These are phyloP conservation scores for Fusarium sp. DNA, from an alignment of 2,329 filamentous ascomycete species.

Conservation along the genomic window DNA sequence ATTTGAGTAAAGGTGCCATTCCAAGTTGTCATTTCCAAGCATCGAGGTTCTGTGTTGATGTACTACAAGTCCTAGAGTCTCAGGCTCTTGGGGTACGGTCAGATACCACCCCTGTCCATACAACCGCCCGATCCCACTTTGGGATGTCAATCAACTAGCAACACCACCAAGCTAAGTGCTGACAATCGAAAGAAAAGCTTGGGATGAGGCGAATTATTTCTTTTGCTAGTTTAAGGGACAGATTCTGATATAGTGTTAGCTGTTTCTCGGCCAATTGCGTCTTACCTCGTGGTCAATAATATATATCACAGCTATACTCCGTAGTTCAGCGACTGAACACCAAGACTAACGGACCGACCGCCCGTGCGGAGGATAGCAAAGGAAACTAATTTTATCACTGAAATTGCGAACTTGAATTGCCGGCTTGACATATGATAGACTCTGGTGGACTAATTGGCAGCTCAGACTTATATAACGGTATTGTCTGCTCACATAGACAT, in stretches of 20 bases:
- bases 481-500: constrained; percentile 1
- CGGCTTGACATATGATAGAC: not conserved
- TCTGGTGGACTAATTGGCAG: not conserved
- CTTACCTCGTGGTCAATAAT: not conserved
- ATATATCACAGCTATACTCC: not conserved
- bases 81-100: not conserved
- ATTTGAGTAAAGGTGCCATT: not conserved
- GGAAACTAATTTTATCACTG: constrained; percentile 6
- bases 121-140: constrained; percentile 26
- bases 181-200: constrained; percentile 14
- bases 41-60: not conserved
- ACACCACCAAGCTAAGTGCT: constrained; percentile 27
- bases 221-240: not conserved
- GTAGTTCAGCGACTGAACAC: not conserved
- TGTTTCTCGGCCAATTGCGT: not conserved
- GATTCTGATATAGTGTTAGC: not conserved
- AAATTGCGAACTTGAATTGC: constrained; percentile 1
- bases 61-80: not conserved
- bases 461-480: not conserved
- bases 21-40: too few species aligned
- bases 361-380: constrained; percentile 19
- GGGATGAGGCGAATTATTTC: not conserved
- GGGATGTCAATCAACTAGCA: constrained; percentile 28
- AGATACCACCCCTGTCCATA: constrained; percentile 22
- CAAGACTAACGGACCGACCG: not conserved